A percentile compares a stretch with the other conserved stretches of the same genome.
Evolutionary conservation across 2,329 filamentous ascomycete species (phyloP).

Genomic region (Decorospora gaudefroyi): DNA sequence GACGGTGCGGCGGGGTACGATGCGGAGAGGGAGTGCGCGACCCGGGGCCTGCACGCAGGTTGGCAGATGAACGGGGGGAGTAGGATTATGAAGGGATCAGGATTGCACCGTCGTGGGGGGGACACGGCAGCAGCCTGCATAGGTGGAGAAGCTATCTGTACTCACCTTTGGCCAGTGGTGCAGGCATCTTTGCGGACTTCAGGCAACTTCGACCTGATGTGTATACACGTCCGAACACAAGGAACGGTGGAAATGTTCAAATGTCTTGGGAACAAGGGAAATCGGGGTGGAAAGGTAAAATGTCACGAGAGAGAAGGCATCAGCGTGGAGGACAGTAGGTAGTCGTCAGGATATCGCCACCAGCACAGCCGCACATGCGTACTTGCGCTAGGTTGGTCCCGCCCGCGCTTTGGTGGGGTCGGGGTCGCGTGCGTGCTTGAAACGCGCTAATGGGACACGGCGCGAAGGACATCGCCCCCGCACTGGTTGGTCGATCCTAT

Average conservation of each 20-base stretch:
- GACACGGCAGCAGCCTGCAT: slow-evolving; percentile 33
- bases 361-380: slow-evolving; percentile 16
- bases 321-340: slow-evolving; percentile 1
- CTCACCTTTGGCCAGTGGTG: slow-evolving; percentile 50
- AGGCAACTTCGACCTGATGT: too few relatives aligned
- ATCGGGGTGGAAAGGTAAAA: not conserved
- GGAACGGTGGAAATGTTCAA: not conserved
- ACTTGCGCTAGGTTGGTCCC: slow-evolving; percentile 3
- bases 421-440: too few relatives aligned
- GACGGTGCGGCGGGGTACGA: slow-evolving; percentile 19
- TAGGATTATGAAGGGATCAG: slow-evolving; percentile 5
- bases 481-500: too few relatives aligned
- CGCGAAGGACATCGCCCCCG: slow-evolving; percentile 4
- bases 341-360: slow-evolving; percentile 10
- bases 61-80: slow-evolving; percentile 25
- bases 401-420: slow-evolving; percentile 11
- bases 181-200: slow-evolving; percentile 39
- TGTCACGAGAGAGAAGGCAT: slow-evolving; percentile 6
- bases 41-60: slow-evolving; percentile 42
- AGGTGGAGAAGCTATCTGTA: slow-evolving; percentile 24
- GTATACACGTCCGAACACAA: not conserved
- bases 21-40: slow-evolving; percentile 20
- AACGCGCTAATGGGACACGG: slow-evolving; percentile 5
- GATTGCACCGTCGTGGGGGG: slow-evolving; percentile 9
- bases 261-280: not conserved